A percentile compares a stretch with the other conserved stretches of the same genome.
Conservation (phyloP, 108 stramenopile genomes). For the Bacterosira constricta region DNA sequence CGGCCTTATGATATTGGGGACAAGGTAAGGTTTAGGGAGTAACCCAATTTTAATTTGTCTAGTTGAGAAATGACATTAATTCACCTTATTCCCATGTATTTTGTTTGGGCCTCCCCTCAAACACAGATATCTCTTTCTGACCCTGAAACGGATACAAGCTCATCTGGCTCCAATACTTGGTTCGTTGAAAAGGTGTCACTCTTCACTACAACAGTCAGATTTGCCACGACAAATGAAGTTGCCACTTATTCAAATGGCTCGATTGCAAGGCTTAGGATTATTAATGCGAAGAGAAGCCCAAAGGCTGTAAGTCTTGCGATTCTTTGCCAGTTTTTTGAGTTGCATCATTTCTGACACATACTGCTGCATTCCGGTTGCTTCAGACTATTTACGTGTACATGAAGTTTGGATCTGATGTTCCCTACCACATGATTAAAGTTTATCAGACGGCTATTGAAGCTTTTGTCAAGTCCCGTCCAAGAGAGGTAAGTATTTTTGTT, state of each 20-base stretch:
- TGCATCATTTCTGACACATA: too few species aligned
- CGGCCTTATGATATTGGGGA: constrained; percentile 78
- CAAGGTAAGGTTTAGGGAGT: too few species aligned
- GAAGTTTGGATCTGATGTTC: constrained; percentile 43
- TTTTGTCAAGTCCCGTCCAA: constrained; percentile 46
- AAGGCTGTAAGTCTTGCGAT: neutral
- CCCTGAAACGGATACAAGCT: constrained; percentile 38
- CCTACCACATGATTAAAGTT: constrained; percentile 36
- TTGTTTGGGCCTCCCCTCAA: too few species aligned
- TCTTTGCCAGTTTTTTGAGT: too few species aligned
- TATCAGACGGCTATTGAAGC: constrained; percentile 31
- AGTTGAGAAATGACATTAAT: too few species aligned
- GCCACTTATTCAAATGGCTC: constrained; percentile 47
- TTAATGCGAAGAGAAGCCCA: constrained; percentile 26
- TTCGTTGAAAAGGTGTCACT: constrained; percentile 49
- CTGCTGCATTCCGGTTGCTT: too few species aligned
- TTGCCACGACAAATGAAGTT: constrained; percentile 53
- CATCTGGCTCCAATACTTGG: constrained; percentile 52
- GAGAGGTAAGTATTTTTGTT: constrained; percentile 30
- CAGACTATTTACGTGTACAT: constrained; percentile 35
- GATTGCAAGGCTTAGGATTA: constrained; percentile 34
- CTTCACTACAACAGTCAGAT: constrained; percentile 60
- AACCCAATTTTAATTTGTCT: too few species aligned
- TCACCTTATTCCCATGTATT: too few species aligned
- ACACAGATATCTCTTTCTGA: constrained; percentile 57